phyloP scores from a whole-genome alignment of 805 yeast species.

The Candida morakotiae region DNA sequence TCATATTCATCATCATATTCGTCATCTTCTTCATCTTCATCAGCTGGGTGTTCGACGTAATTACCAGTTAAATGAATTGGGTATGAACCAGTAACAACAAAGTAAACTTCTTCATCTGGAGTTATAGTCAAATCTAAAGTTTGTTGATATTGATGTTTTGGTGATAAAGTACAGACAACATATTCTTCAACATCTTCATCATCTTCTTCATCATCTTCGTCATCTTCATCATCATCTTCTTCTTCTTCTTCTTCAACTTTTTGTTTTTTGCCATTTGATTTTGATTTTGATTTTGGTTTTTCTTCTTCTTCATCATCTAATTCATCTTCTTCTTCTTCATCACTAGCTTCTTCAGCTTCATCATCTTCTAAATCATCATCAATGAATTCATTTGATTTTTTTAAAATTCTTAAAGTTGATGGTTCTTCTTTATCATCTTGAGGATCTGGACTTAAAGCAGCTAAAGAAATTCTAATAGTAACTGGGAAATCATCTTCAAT shows the following conservation, averaged over 20 bases:
- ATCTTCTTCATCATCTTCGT: constrained; percentile 54
- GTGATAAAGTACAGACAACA: constrained; percentile 86
- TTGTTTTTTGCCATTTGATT: constrained; percentile 7
- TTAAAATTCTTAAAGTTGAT: constrained; percentile 84
- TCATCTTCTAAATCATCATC: constrained; percentile 39
- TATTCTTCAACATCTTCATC: constrained; percentile 80
- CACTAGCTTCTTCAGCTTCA: constrained; percentile 44
- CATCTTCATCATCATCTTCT: constrained; percentile 49
- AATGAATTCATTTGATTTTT: constrained; percentile 48
- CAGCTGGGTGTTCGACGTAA: constrained; percentile 94
- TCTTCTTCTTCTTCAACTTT: constrained; percentile 41
- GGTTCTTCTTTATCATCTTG: constrained; percentile 79
- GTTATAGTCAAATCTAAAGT: constrained; percentile 82
- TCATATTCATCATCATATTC: constrained; percentile 47
- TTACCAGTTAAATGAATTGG: constrained; percentile 91
- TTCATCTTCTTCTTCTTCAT: constrained; percentile 42
- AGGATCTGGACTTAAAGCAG: constrained; percentile 90
- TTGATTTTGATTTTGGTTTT: constrained; percentile 17
- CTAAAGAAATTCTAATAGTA: constrained; percentile 88
- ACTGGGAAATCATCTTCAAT: constrained; percentile 83
- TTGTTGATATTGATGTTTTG: constrained; percentile 83
- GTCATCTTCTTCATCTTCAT: constrained; percentile 58
- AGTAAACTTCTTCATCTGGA: constrained; percentile 91
- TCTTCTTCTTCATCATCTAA: constrained; percentile 21
- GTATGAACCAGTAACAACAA: constrained; percentile 94